A percentile compares a stretch with the other conserved stretches of the same genome.
phyloP scores from a whole-genome alignment of 2,329 filamentous ascomycete genomes.

The Cephalotrichum gorgonifer region DNA sequence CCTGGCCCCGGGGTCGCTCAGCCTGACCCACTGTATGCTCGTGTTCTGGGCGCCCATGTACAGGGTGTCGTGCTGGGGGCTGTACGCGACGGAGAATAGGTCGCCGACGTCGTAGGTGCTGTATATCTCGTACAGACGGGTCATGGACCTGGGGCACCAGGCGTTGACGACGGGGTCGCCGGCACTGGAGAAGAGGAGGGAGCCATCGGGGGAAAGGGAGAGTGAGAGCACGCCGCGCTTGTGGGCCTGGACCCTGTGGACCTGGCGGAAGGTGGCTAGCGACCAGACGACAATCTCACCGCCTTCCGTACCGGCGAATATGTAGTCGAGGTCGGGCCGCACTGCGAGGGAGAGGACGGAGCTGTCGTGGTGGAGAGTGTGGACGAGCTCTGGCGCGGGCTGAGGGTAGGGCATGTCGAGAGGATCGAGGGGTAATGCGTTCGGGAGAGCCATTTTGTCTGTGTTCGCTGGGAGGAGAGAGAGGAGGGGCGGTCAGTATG shows the following conservation, averaged over 20 bases:
- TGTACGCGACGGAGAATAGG: slow-evolving; percentile 91
- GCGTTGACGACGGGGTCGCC: slow-evolving; percentile 92
- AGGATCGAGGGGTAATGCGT: background rate
- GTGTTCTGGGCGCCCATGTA: slow-evolving; percentile 94
- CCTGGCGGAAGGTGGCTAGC: slow-evolving; percentile 74
- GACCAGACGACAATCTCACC: slow-evolving; percentile 92
- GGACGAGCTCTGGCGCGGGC: slow-evolving; percentile 51
- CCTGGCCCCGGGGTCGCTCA: slow-evolving; percentile 52
- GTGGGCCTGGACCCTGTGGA: slow-evolving; percentile 74
- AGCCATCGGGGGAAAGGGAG: slow-evolving; percentile 63
- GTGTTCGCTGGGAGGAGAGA: background rate
- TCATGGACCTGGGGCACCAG: slow-evolving; percentile 72
- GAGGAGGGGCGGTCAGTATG: background rate
- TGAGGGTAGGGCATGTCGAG: slow-evolving; percentile 11
- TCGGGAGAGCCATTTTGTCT: slow-evolving; percentile 4
- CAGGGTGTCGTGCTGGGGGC: slow-evolving; percentile 64
- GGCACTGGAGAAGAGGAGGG: slow-evolving; percentile 80
- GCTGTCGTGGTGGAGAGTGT: slow-evolving; percentile 66
- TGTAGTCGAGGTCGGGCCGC: slow-evolving; percentile 63
- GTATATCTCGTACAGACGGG: slow-evolving; percentile 78
- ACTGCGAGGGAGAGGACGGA: slow-evolving; percentile 77
- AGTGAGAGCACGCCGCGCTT: slow-evolving; percentile 83
- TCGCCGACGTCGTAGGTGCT: slow-evolving; percentile 91
- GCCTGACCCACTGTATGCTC: slow-evolving; percentile 83
- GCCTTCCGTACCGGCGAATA: slow-evolving; percentile 88